These are phyloP conservation scores for Xerocomus amazonicus DNA, from an alignment of 1,284 basidiomycete species.

Conservation along the genomic window DNA sequence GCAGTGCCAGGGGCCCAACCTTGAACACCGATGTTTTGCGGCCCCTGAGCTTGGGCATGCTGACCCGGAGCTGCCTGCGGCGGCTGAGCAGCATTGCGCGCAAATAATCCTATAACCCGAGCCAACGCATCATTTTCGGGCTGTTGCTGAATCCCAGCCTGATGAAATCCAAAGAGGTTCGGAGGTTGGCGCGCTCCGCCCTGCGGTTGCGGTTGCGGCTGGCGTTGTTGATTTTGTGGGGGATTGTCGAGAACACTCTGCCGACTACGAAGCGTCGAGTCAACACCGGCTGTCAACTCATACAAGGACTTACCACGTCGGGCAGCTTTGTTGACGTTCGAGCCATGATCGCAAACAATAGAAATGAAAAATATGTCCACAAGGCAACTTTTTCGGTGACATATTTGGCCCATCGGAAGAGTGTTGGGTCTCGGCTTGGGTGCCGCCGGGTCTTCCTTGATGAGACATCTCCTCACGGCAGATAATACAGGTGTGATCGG, in stretches of 20 bases:
- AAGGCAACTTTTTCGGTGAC: slow-evolving; percentile 93
- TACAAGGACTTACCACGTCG: slow-evolving; percentile 79
- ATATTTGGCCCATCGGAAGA: slow-evolving; percentile 78
- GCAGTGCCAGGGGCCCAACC: slow-evolving; percentile 32
- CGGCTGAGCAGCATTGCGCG: slow-evolving; percentile 38
- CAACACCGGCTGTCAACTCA: slow-evolving; percentile 7
- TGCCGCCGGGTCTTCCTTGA: slow-evolving; percentile 34
- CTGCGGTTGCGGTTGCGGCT: slow-evolving; percentile 35
- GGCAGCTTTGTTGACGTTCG: slow-evolving; percentile 93
- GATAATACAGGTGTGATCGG: slow-evolving; percentile 95
- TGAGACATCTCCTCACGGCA: slow-evolving; percentile 95
- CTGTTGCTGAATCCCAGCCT: slow-evolving; percentile 29
- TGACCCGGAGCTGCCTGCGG: slow-evolving; percentile 21
- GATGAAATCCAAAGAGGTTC: slow-evolving; percentile 29
- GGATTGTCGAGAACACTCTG: slow-evolving; percentile 75
- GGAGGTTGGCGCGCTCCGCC: slow-evolving; percentile 29
- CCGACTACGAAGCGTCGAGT: slow-evolving; percentile 50
- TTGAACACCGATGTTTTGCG: slow-evolving; percentile 26
- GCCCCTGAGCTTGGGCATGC: slow-evolving; percentile 18
- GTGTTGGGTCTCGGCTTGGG: slow-evolving; percentile 31
- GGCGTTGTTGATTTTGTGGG: slow-evolving; percentile 32
- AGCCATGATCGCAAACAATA: slow-evolving; percentile 97
- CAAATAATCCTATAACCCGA: slow-evolving; percentile 49
- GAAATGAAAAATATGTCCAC: slow-evolving; percentile 98
- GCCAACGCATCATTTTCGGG: slow-evolving; percentile 36